Conservation (phyloP, 768 basidiomycete species). For the Leccinum ochraceum region DNA sequence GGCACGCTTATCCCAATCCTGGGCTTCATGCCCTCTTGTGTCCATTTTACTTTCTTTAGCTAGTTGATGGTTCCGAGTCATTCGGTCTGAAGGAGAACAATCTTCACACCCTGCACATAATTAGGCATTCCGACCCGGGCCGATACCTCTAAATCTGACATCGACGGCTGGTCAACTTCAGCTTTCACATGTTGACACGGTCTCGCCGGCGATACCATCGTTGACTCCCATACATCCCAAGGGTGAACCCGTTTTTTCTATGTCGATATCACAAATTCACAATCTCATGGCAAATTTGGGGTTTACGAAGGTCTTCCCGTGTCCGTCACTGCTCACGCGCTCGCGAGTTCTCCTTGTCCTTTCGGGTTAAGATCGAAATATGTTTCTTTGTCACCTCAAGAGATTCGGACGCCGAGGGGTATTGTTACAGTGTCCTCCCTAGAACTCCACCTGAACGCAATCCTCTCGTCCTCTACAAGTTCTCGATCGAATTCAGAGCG, state of each 20-base stretch:
- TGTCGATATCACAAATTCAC: conserved; percentile 13
- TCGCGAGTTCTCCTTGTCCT: conserved; percentile 15
- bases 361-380: conserved; percentile 3
- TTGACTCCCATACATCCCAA: conserved; percentile 17
- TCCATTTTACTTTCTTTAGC: conserved; percentile 19
- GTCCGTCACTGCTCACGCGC: conserved; percentile 4
- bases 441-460: neutral
- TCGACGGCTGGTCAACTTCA: conserved; percentile 5
- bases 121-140: conserved; percentile 15
- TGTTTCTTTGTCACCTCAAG: conserved; percentile 12
- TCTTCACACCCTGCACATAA: conserved; percentile 23
- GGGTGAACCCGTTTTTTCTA: conserved; percentile 12
- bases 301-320: neutral
- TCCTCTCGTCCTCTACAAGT: conserved; percentile 15
- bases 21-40: too few relatives aligned
- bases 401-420: conserved; percentile 19
- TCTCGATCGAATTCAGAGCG: conserved; percentile 7
- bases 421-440: conserved; percentile 12
- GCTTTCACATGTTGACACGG: conserved; percentile 21
- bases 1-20: too few relatives aligned
- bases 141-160: neutral
- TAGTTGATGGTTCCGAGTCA: conserved; percentile 13
- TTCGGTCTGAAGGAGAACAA: conserved; percentile 24
- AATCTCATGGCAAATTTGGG: conserved; percentile 4
- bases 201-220: conserved; percentile 12